These are phyloP conservation scores for Heliamphora exappendiculata DNA, from an alignment of 148 eudicot genomes.

Conservation along the genomic window DNA sequence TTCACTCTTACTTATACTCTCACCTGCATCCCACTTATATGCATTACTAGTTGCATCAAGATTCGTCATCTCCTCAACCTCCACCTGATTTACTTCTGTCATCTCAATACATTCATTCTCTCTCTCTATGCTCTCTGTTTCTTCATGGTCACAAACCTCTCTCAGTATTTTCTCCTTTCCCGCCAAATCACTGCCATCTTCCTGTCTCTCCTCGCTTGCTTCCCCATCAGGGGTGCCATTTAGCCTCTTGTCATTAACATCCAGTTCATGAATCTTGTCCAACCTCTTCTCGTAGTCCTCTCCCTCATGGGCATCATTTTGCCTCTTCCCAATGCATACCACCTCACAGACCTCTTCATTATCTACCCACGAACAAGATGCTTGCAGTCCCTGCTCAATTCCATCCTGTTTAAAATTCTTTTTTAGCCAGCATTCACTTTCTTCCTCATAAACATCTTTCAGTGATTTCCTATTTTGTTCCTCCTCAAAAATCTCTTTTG, in stretches of 20 bases:
- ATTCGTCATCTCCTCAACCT: constrained; percentile 21
- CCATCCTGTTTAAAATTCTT: constrained; percentile 17
- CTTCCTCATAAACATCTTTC: constrained; percentile 17
- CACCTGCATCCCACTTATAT: constrained; percentile 15
- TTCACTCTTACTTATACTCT: constrained; percentile 18
- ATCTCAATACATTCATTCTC: constrained; percentile 18
- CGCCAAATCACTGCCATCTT: constrained; percentile 21
- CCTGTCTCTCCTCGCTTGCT: constrained; percentile 8
- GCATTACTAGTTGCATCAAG: constrained; percentile 19
- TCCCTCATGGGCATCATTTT: constrained; percentile 7
- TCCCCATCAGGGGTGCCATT: constrained; percentile 21
- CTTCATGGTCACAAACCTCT: constrained; percentile 17
- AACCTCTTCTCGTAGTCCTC: constrained; percentile 16
- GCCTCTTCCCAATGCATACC: constrained; percentile 17
- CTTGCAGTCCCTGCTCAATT: constrained; percentile 24
- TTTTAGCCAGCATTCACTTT: constrained; percentile 12
- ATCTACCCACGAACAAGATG: constrained; percentile 18
- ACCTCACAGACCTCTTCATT: constrained; percentile 19
- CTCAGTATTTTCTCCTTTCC: constrained; percentile 16
- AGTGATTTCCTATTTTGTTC: constrained; percentile 18
- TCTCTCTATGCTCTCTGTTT: constrained; percentile 14
- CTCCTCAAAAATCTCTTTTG: constrained; percentile 17
- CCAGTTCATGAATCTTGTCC: constrained; percentile 18
- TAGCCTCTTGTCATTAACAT: constrained; percentile 6
- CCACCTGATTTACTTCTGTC: constrained; percentile 19